Conservation (phyloP, 176 grass and related monocot species). For the Oryza coarctata region DNA sequence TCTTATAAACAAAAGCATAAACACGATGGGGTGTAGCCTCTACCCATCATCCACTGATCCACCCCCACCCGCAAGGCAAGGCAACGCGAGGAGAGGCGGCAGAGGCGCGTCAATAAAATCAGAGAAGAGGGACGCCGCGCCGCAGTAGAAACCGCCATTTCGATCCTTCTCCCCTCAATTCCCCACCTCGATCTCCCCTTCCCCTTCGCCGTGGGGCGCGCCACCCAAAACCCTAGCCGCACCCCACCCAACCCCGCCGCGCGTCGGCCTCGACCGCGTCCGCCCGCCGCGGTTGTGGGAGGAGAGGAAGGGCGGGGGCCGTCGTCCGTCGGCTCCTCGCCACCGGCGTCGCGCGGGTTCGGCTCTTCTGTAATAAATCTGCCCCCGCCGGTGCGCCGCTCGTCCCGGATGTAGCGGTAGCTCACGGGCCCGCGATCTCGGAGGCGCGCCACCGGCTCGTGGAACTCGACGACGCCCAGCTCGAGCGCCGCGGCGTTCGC, state of each 20-base stretch:
- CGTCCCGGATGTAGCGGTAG: background rate
- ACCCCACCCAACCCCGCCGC: background rate
- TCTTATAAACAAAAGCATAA: too few relatives aligned
- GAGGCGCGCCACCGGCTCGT: slow-evolving; percentile 49
- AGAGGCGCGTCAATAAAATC: slow-evolving; percentile 8
- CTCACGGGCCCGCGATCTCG: slow-evolving; percentile 27
- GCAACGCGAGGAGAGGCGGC: background rate
- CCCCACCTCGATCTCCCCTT: slow-evolving; percentile 5
- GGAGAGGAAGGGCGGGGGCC: background rate
- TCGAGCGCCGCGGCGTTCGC: slow-evolving; percentile 46
- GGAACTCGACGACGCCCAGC: slow-evolving; percentile 45
- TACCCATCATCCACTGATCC: background rate
- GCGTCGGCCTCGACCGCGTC: background rate
- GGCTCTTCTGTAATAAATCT: too few relatives aligned
- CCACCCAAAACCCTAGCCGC: slow-evolving; percentile 40
- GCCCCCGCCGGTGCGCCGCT: background rate
- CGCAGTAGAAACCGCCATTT: slow-evolving; percentile 20
- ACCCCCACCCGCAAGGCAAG: background rate
- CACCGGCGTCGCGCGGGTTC: slow-evolving; percentile 12
- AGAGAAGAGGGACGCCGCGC: background rate
- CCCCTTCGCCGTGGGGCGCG: background rate
- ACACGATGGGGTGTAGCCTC: too few relatives aligned
- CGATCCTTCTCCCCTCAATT: background rate
- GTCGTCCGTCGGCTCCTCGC: slow-evolving; percentile 15
- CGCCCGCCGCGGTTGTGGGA: slow-evolving; percentile 12